Evolutionary conservation across 805 yeast species (phyloP).

Genomic region (Barnettozyma wickerhamii): DNA sequence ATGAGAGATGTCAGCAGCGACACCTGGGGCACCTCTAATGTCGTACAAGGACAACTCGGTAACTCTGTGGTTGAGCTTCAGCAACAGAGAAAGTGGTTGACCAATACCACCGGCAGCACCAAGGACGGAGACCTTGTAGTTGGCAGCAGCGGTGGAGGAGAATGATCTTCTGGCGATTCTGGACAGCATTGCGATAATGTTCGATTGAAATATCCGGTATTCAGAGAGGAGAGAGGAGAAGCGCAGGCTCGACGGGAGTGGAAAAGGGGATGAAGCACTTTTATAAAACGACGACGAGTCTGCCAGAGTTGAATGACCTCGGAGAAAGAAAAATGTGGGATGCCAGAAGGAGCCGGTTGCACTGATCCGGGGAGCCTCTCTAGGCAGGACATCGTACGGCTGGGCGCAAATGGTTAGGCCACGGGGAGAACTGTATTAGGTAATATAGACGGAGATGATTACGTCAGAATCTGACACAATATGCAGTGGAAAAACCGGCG

Average conservation of each 20-base stretch:
- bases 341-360: not conserved
- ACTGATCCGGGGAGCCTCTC: not conserved
- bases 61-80: slow-evolving; percentile 86
- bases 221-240: not conserved
- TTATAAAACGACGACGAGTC: slow-evolving; percentile 1
- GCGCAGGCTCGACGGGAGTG: no score
- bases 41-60: slow-evolving; percentile 85
- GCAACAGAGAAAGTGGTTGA: slow-evolving; percentile 75
- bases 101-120: slow-evolving; percentile 97
- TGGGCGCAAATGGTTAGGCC: not conserved
- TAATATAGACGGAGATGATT: not conserved
- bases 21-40: slow-evolving; percentile 91
- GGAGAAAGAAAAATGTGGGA: not conserved
- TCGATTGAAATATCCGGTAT: not conserved
- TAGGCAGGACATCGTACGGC: not conserved
- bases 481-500: not conserved
- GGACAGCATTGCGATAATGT: slow-evolving; percentile 43
- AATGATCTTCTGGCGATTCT: slow-evolving; percentile 58
- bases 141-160: slow-evolving; percentile 59
- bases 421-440: not conserved
- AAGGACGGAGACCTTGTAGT: slow-evolving; percentile 75
- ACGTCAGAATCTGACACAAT: not conserved
- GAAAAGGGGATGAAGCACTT: not conserved
- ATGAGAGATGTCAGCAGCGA: slow-evolving; percentile 93
- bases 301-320: slow-evolving; percentile 1